These are phyloP conservation scores for Nitzschia inconspicua DNA, from an alignment of 108 stramenopile species.

Conservation along the genomic window DNA sequence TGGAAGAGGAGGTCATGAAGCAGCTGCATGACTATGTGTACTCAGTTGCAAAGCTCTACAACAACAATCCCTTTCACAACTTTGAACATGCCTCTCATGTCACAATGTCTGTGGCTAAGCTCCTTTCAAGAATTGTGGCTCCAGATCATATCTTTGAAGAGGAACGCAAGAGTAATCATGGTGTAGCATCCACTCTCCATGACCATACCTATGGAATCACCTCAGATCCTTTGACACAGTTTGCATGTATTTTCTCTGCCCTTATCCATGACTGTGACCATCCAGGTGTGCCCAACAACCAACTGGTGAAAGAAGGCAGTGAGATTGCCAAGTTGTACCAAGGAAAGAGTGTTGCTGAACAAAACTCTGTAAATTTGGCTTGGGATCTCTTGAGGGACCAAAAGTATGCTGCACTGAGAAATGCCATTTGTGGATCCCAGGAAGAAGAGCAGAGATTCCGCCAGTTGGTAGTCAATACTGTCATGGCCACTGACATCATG, in stretches of 20 bases:
- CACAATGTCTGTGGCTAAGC: conserved; percentile 41
- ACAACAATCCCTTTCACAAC: conserved; percentile 42
- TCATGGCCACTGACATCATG: conserved; percentile 48
- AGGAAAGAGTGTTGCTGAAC: conserved; percentile 40
- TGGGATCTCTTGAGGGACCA: conserved; percentile 41
- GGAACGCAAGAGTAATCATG: conserved; percentile 1
- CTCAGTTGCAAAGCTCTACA: conserved; percentile 34
- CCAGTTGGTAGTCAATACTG: conserved; percentile 43
- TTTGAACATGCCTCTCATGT: conserved; percentile 52
- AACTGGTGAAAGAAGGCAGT: conserved; percentile 39
- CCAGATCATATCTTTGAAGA: conserved; percentile 29
- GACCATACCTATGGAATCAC: conserved; percentile 41
- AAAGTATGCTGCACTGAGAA: conserved; percentile 22
- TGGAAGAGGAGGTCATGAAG: conserved; percentile 23
- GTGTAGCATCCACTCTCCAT: conserved; percentile 19
- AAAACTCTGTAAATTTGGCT: conserved; percentile 42
- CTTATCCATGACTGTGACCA: conserved; percentile 61
- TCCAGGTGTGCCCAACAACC: conserved; percentile 42
- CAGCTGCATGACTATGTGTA: conserved; percentile 38
- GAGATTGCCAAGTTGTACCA: conserved; percentile 26
- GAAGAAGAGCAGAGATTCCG: conserved; percentile 32
- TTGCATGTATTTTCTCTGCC: conserved; percentile 47
- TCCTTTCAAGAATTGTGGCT: conserved; percentile 38
- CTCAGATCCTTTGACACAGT: conserved; percentile 45
- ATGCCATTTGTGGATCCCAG: conserved; percentile 20